Base-by-base conservation (phyloP, 495 filamentous ascomycete genomes). In the Amniculicola lignicola region DNA sequence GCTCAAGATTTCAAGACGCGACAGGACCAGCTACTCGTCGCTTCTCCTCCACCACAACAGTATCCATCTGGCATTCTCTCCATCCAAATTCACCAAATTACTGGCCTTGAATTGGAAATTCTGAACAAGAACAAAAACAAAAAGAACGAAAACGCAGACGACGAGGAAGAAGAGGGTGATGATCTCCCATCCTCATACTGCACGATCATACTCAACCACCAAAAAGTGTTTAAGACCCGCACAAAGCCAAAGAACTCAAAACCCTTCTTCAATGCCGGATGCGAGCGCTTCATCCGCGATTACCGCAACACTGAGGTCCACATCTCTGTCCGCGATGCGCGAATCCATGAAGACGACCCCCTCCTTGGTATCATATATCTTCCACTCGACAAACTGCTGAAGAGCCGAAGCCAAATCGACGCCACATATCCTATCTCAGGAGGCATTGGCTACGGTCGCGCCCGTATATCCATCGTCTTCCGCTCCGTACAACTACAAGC, bases 211-310 rank as follows among this genome's bases (percentile, higher is more conserved):
- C 65, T 88, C 42, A 86, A 88, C 61, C 82, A 88, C 52, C 75
- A 77, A 40, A 87, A 86, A 58, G 75, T 87, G 23, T 89, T 83
- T 67, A 79, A 74, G 50, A 86, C 85, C 0, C 70, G 86, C 10
- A 86, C 85, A 4, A 89, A 89, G 62, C 86, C 86, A 3, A 88
- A 87, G 72, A 88, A 85, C 50, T 76, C 81, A 1, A 86, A 85
- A 52, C 86, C 86, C 0, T 89, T 88, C 66, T 88, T 87, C 75
- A 89, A 88, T 58, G 86, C 86, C 0, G 82, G 82, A n/a, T 84
- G 80, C 0, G 86, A 89, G 59, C 74, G 82, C 2, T 84, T 87
- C 37, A 74, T 88, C 31, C 73, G 79, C n/a, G 81, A 89, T 65
- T 87, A 81, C 77, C 71, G 69, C 12, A 77, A 70, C n/a, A 74